Conservation (phyloP, 352 stramenopile genomes). For the Globisporangium heterothallicum region DNA sequence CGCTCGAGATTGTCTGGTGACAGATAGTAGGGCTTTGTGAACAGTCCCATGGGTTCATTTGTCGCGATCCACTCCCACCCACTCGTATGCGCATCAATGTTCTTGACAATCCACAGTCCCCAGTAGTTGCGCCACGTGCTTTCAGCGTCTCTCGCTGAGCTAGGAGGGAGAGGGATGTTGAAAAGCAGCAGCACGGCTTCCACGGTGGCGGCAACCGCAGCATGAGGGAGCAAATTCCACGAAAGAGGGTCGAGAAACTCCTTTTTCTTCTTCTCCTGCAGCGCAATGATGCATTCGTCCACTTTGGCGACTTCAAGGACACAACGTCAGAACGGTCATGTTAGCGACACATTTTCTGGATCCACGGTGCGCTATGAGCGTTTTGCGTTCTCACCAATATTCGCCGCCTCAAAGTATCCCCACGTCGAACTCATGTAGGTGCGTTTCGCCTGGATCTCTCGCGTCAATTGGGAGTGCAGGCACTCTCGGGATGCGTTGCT, state of each 20-base stretch:
- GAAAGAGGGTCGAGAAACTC: constrained; percentile 61
- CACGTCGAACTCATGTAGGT: constrained; percentile 37
- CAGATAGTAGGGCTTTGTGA: constrained; percentile 68
- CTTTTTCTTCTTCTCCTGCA: constrained; percentile 47
- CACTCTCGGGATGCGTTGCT: too few species aligned
- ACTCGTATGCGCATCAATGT: constrained; percentile 56
- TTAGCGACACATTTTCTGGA: not conserved
- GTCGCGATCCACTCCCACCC: constrained; percentile 62
- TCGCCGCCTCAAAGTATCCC: constrained; percentile 48
- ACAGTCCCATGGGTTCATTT: constrained; percentile 59
- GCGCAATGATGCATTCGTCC: constrained; percentile 51
- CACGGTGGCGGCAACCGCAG: constrained; percentile 37
- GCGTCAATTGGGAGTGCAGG: too few species aligned
- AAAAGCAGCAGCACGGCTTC: constrained; percentile 59
- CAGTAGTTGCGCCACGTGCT: constrained; percentile 42
- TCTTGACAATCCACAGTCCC: constrained; percentile 73
- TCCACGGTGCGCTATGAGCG: too few species aligned
- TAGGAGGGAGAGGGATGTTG: constrained; percentile 20
- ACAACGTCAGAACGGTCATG: not conserved
- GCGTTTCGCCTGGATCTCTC: constrained; percentile 29
- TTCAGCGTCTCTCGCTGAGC: constrained; percentile 18
- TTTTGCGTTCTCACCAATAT: constrained; percentile 41
- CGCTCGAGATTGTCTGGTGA: constrained; percentile 30
- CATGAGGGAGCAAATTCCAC: constrained; percentile 47
- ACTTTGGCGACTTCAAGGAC: constrained; percentile 34